phyloP scores from a whole-genome alignment of 805 yeast genomes.

The Myxozyma neotropica region DNA sequence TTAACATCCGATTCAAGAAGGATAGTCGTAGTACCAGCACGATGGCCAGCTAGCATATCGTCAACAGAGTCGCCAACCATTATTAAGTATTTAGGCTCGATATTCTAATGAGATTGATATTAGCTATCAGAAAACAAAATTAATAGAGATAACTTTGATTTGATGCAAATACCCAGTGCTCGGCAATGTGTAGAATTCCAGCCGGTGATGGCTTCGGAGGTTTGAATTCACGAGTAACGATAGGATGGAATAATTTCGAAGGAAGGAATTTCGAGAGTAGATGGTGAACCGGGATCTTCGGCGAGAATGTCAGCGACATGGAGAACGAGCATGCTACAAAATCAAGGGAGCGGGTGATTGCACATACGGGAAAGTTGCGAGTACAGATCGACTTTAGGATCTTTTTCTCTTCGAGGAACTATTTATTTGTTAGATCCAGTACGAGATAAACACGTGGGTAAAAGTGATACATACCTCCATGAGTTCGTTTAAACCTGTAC shows the following conservation, averaged over 20 bases:
- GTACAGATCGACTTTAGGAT: constrained; percentile 63
- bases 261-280: constrained; percentile 51
- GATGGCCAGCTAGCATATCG: constrained; percentile 64
- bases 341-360: too few species aligned
- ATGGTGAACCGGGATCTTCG: constrained; percentile 54
- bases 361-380: constrained; percentile 51
- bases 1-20: constrained; percentile 58
- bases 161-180: constrained; percentile 51
- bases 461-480: constrained; percentile 42
- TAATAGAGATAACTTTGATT: too few species aligned
- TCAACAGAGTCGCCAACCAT: constrained; percentile 79
- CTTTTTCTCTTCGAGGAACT: constrained; percentile 38
- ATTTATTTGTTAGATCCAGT: not conserved
- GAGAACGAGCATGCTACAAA: too few species aligned
- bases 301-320: not conserved
- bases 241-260: constrained; percentile 51
- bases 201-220: constrained; percentile 73
- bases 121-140: not conserved
- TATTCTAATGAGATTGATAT: constrained; percentile 26
- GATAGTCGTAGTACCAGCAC: constrained; percentile 65
- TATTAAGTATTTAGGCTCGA: constrained; percentile 51
- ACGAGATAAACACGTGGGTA: not conserved
- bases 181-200: constrained; percentile 60
- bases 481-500: constrained; percentile 50
- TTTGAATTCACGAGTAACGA: constrained; percentile 62